phyloP scores from a whole-genome alignment of 2,329 filamentous ascomycete species.

The Trichoderma sp. region DNA sequence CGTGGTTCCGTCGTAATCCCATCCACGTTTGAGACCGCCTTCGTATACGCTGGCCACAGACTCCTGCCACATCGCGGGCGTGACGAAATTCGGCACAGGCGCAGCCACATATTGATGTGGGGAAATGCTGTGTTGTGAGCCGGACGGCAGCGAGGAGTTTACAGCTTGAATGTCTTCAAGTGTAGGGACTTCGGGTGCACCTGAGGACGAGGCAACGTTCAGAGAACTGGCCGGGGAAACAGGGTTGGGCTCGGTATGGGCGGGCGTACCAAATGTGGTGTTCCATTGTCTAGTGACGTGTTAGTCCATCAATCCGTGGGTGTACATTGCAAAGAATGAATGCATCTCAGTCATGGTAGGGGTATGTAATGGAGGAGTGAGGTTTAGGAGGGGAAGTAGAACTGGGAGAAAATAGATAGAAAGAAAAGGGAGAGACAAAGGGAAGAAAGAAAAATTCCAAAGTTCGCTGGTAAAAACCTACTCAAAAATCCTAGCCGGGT shows the following conservation, averaged over 20 bases:
- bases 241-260: conserved; percentile 34
- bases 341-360: neutral
- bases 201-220: conserved; percentile 52
- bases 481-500: conserved; percentile 86
- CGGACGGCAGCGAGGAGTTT: conserved; percentile 42
- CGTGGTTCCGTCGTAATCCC: conserved; percentile 51
- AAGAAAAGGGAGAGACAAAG: neutral
- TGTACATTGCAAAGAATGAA: neutral
- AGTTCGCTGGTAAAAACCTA: conserved; percentile 48
- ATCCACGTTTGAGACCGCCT: conserved; percentile 59
- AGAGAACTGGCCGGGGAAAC: conserved; percentile 48
- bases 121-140: conserved; percentile 44
- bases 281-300: conserved; percentile 82
- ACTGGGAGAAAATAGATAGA: neutral
- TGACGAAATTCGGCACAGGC: conserved; percentile 59
- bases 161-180: conserved; percentile 53
- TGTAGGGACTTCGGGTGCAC: conserved; percentile 52
- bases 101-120: conserved; percentile 52
- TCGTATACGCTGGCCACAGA: conserved; percentile 68
- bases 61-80: conserved; percentile 71
- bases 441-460: neutral
- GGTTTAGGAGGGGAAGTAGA: neutral
- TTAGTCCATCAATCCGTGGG: neutral
- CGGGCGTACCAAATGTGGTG: conserved; percentile 79
- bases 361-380: neutral